Evolutionary conservation across 2,329 filamentous ascomycete species (phyloP).

Genomic region (Fusarium tjaetaba): DNA sequence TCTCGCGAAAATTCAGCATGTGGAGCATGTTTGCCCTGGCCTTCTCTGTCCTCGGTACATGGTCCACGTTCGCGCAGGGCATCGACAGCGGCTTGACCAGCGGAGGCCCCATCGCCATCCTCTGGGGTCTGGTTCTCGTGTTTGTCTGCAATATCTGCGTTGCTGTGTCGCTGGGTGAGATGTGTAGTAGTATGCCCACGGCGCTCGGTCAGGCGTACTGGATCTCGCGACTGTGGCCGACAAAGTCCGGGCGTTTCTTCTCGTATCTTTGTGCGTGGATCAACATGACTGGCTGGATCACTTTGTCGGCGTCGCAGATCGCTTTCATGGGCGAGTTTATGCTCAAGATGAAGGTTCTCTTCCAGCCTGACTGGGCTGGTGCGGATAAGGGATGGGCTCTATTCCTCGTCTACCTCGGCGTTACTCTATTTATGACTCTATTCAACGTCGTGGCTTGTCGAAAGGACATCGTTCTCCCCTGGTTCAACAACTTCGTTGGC

Average conservation of each 20-base stretch:
- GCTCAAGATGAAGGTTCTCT: slow-evolving; percentile 65
- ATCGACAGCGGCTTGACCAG: slow-evolving; percentile 60
- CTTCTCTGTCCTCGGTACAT: slow-evolving; percentile 67
- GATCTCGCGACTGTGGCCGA: slow-evolving; percentile 52
- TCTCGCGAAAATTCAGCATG: slow-evolving; percentile 59
- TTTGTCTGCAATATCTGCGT: slow-evolving; percentile 63
- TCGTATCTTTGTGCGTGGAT: slow-evolving; percentile 70
- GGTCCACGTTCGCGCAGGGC: slow-evolving; percentile 65
- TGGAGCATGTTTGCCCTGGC: slow-evolving; percentile 68
- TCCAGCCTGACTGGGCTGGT: slow-evolving; percentile 58
- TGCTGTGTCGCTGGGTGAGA: slow-evolving; percentile 64
- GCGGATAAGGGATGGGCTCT: slow-evolving; percentile 60
- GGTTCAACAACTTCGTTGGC: slow-evolving; percentile 67
- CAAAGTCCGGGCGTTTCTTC: slow-evolving; percentile 56
- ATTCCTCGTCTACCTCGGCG: slow-evolving; percentile 64
- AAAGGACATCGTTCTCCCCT: slow-evolving; percentile 50
- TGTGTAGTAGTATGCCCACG: slow-evolving; percentile 68
- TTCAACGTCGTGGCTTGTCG: slow-evolving; percentile 64
- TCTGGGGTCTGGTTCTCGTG: slow-evolving; percentile 66
- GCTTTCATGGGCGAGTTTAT: slow-evolving; percentile 69
- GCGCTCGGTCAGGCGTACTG: slow-evolving; percentile 69
- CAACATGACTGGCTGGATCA: slow-evolving; percentile 69
- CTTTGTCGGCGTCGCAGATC: slow-evolving; percentile 63
- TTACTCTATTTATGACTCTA: slow-evolving; percentile 58
- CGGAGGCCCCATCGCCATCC: slow-evolving; percentile 63